Base-by-base conservation (phyloP, 768 basidiomycete genomes). In the Phylloporus arenicola region DNA sequence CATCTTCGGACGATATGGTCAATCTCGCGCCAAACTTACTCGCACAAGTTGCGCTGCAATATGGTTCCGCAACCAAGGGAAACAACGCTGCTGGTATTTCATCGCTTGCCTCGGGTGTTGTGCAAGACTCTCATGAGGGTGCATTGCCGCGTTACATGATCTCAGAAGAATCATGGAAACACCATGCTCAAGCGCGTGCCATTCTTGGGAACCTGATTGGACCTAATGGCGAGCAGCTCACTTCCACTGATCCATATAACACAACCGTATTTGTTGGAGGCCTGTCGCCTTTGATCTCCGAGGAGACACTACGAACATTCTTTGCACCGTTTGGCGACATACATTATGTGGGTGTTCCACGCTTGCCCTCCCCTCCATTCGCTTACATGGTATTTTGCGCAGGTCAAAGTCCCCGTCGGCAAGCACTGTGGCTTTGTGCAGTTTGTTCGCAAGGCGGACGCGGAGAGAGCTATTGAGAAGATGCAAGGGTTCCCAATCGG, bases 381-480 rank as follows among this genome's bases (percentile, higher is more conserved):
- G 39, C 40, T 43, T 27, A 61, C 16, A 24, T 34, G 46, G 27
- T 9, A 47, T 27, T 24, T 37, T n/a, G 59, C 27, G 39, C 57
- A 91, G 89, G 92, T 95, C 63, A 95, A 94, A 69, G 92, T 96
- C n/a, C 93, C 93, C 11, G 86, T 90, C 39, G 92, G 91, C 45
- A 95, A 95, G 63, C 89, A 93, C 56, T 96, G 93, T 59, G 93
- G 93, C 1, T 96, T 96, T 61, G 93, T 96, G 40, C 93, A 96
- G 70, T 96, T 92, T 60, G 88, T 95, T 24, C 80, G 84, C 56
- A 92, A 95, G 68, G 82, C 81, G 10, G 93, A 96, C 68, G 93
- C 93, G 11, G 92, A 94, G 67, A 77, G 81, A 33, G 92, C 92
- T 9, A 96, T 96, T 53, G 88, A 92, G 70, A 92, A 90, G 70